A percentile compares a stretch with the other conserved stretches of the same genome.
Conservation (phyloP, 306 rosid genomes). For the Cucurbita pepo region DNA sequence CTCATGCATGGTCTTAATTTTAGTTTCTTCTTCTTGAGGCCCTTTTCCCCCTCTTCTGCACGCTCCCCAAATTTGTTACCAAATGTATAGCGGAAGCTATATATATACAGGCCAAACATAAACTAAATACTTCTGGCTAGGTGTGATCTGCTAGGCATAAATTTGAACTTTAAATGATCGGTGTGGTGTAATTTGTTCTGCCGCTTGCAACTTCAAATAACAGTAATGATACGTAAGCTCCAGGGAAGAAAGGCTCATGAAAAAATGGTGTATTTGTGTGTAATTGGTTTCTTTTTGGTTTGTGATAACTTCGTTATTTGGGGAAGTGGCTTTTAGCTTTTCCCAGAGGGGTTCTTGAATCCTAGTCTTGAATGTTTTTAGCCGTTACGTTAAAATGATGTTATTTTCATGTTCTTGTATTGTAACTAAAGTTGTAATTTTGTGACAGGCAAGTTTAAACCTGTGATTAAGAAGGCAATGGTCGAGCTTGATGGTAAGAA, state of each 20-base stretch:
- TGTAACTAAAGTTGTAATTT: conserved; percentile 7
- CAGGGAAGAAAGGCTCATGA: not conserved
- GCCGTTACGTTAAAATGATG: not conserved
- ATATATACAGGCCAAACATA: not conserved
- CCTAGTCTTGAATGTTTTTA: not conserved
- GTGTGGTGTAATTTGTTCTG: not conserved
- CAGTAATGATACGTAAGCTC: not conserved
- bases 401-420: not conserved
- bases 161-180: not conserved
- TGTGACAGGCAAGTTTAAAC: conserved; percentile 82
- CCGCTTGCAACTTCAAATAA: not conserved
- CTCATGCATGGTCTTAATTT: not conserved
- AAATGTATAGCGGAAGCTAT: not conserved
- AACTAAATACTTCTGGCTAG: not conserved
- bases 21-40: not conserved
- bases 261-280: too few relatives aligned
- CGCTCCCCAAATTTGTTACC: not conserved
- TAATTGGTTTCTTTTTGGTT: too few relatives aligned
- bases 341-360: not conserved
- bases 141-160: not conserved
- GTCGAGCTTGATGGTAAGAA: conserved; percentile 91
- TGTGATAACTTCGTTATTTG: not conserved
- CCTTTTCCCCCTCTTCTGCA: not conserved
- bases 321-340: not conserved
- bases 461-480: conserved; percentile 99